These are phyloP conservation scores for Globisporangium spinosum DNA, from an alignment of 352 stramenopile genomes.

Conservation along the genomic window DNA sequence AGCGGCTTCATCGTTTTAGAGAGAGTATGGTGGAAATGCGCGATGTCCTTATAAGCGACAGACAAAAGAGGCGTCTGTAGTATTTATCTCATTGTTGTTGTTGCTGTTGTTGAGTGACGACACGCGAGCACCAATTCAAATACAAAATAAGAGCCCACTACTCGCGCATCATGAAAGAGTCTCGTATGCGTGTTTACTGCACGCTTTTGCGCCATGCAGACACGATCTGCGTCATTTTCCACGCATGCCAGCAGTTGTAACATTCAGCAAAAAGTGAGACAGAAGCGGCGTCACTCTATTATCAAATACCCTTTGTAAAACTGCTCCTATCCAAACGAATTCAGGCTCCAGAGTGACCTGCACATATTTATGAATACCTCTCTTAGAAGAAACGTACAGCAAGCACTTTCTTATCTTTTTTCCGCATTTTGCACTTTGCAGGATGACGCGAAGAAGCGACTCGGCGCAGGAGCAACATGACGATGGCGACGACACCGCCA, in stretches of 20 bases:
- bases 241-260: no score
- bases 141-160: neutral
- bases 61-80: neutral
- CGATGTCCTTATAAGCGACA: neutral
- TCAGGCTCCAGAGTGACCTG: no score
- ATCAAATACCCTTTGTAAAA: no score
- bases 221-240: no score
- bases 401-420: neutral
- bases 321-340: no score
- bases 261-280: no score
- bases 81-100: slow-evolving; percentile 7
- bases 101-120: neutral
- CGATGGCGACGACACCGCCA: neutral
- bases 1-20: neutral
- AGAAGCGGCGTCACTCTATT: no score
- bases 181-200: neutral
- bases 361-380: no score
- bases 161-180: neutral
- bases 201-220: no score
- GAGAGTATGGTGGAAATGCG: neutral
- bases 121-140: neutral
- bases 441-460: slow-evolving; percentile 15
- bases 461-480: neutral
- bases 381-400: neutral
- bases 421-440: neutral